Base-by-base conservation (phyloP, 345 rosid species). In the Eucalyptus regnans region DNA sequence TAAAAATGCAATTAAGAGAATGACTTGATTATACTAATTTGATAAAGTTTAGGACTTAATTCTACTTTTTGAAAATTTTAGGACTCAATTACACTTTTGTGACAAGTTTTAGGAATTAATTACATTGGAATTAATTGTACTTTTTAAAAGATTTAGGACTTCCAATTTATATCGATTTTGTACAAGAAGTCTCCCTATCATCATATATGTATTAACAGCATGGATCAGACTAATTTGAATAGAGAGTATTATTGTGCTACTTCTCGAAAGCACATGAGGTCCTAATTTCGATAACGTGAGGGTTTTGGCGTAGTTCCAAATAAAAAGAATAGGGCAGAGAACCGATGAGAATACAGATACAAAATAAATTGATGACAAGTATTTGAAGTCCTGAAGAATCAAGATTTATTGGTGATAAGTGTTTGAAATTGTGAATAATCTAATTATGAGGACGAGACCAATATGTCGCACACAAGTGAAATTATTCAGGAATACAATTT, bases 141-240 rank as follows among this genome's bases (percentile, higher is more conserved):
- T 23, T 56, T 56, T 56, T 22, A 56, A 56, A 56, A 56, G 0
- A 4, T 9, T 56, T 56, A 23, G 62, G 29, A 56, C 12, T 56
- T 56, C 12, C 12, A 23, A 56, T 23, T 22, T 0, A 56, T 56
- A 23, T 4, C 27, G 9, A 56, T 56, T 56, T 56, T 56, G 12
- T 56, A 56, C 27, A 56, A 9, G 6, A 56, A 56, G 62, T 56
- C 62, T 56, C 29, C 62, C 29, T 56, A 3, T 3, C 60, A 54
- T 20, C 5, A 54, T 25, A 25, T 58, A 58, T 58, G 29, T 58
- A 25, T 58, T 58, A 60, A 27, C 0, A 60, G 5, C 0, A 8
- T 3, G 0, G 0, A 60, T 27, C 8, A 27, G 8, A 0, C 68
- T 60, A 60, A 27, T 27, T 60, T 60, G 68, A 27, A 60, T 1